These are phyloP conservation scores for Tolypocladium tropicale DNA, from an alignment of 2,329 filamentous ascomycete genomes.

Conservation along the genomic window DNA sequence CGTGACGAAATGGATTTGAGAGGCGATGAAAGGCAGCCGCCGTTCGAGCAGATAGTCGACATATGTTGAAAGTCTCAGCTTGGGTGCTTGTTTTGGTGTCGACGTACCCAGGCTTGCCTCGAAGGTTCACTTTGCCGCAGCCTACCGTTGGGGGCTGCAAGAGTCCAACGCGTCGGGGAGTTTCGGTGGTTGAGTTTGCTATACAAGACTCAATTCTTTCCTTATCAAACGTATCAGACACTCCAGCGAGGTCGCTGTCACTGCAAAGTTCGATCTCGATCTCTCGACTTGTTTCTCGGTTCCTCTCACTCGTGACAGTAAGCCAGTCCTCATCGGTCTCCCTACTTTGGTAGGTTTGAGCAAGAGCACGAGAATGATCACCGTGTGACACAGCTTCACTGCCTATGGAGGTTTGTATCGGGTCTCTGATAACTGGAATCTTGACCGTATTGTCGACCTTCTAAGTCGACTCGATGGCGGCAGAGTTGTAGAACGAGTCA, in stretches of 20 bases:
- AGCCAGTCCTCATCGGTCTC: constrained; percentile 23
- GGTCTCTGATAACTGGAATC: constrained; percentile 17
- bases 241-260: constrained; percentile 35
- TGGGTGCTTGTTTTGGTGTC: neutral
- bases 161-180: neutral
- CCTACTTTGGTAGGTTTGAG: constrained; percentile 7
- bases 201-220: neutral
- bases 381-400: neutral
- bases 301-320: constrained; percentile 22
- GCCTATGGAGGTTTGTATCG: neutral
- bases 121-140: neutral
- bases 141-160: neutral
- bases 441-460: constrained; percentile 29
- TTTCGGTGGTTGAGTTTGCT: too few relatives aligned
- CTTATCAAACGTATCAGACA: constrained; percentile 25
- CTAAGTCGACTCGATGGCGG: constrained; percentile 27
- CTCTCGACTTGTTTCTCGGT: constrained; percentile 10
- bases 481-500: constrained; percentile 24
- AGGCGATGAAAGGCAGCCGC: constrained; percentile 14
- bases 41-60: constrained; percentile 9
- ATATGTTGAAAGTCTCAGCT: constrained; percentile 10
- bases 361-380: constrained; percentile 1
- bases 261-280: constrained; percentile 14
- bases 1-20: constrained; percentile 14
- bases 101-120: neutral